Base-by-base conservation (phyloP, 768 basidiomycete genomes). In the Rhodotorula toruloides region DNA sequence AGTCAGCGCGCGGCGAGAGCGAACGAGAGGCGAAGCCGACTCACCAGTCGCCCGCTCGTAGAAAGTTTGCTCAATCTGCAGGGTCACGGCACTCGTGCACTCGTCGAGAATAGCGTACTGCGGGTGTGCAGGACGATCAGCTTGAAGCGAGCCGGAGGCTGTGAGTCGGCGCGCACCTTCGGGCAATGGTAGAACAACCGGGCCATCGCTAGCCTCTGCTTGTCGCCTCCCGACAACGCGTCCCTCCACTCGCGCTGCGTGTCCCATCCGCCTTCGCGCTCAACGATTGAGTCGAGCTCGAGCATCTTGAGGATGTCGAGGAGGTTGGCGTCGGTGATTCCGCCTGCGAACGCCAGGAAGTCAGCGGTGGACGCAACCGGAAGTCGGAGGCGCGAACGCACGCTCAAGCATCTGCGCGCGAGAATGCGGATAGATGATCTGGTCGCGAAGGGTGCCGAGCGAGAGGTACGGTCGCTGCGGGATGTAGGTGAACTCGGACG, bases 71-170 rank as follows among this genome's bases (percentile, higher is more conserved):
- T 97, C 94, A 77, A 93, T 86, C 58, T 93, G 90, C 9, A 87
- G 83, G 6, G 92, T 92, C 13, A 99, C 93, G 7, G 93, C 86
- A 25, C 89, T 91, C 7, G 94, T 97, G 58, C 93, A 93, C 76
- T 99, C 94, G 74, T 99, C 94, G 54, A 98, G 81, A 63, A 98
- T 91, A 17, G 93, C 94, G 73, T 94, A 97, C 91, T 93, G 72
- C 50, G 29, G 29, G 19, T 36, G 40, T n/a, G 16, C 37, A n/a
- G n/a, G n/a, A n/a, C n/a, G n/a, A n/a, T n/a, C 58, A 17, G 19
- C 40, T 29, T 36, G 4, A 59, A 34, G 39, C 6, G 29, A 22
- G n/a, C n/a, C n/a, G n/a, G n/a, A n/a, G n/a, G n/a, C n/a, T n/a
- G n/a, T n/a, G n/a, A n/a, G n/a, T n/a, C n/a, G n/a, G n/a, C n/a